Conservation (phyloP, 345 rosid species). For the Linum usitatissimum region DNA sequence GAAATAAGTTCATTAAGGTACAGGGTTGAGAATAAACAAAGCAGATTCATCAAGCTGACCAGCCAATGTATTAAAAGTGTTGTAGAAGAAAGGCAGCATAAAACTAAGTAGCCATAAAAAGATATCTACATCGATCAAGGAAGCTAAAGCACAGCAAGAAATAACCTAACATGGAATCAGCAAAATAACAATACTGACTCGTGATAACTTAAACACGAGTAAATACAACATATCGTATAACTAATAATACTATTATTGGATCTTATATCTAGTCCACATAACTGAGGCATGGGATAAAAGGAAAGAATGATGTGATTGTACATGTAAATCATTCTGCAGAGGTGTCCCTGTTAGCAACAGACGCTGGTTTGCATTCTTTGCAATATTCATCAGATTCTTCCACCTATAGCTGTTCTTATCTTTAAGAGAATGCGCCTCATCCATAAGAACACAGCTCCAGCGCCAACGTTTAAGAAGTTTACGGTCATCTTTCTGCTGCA, state of each 20-base stretch:
- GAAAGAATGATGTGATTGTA: conserved; percentile 15
- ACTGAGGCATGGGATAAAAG: not conserved
- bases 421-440: conserved; percentile 96
- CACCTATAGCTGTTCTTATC: conserved; percentile 95
- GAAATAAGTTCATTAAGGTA: conserved; percentile 8
- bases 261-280: not conserved
- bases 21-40: not conserved
- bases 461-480: conserved; percentile 76
- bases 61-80: no score
- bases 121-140: no score
- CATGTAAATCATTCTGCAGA: conserved; percentile 95
- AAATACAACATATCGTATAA: not conserved
- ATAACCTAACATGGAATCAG: not conserved
- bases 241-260: not conserved
- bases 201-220: not conserved
- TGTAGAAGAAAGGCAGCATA: no score
- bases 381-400: conserved; percentile 88
- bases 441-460: conserved; percentile 99
- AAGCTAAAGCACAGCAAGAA: not conserved
- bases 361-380: conserved; percentile 88
- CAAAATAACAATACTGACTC: not conserved
- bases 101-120: no score
- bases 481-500: conserved; percentile 95
- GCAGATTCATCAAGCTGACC: not conserved
- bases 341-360: conserved; percentile 98